phyloP scores from a whole-genome alignment of 1,284 basidiomycete species.

The Laetiporus sulphureus region DNA sequence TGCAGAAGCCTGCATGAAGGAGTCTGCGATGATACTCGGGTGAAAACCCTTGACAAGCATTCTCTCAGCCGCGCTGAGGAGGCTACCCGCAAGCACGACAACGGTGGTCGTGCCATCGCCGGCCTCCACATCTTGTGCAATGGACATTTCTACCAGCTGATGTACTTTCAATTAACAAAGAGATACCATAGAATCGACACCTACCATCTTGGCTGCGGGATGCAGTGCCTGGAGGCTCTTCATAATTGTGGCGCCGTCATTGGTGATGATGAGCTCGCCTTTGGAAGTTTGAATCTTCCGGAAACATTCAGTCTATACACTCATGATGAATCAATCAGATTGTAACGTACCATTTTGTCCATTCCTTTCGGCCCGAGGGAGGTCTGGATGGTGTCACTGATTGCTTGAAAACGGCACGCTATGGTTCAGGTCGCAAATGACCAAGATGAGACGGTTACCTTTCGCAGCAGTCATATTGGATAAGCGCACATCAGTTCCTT shows the following conservation, averaged over 20 bases:
- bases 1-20: constrained; percentile 87
- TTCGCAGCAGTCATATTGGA: constrained; percentile 97
- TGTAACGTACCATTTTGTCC: constrained; percentile 89
- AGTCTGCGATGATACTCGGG: constrained; percentile 95
- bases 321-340: background rate
- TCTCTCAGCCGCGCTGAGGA: constrained; percentile 95
- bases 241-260: constrained; percentile 98
- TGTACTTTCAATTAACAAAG: background rate
- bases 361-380: constrained; percentile 98
- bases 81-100: constrained; percentile 91
- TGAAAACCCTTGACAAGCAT: constrained; percentile 97
- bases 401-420: constrained; percentile 56
- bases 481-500: constrained; percentile 89
- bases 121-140: constrained; percentile 97
- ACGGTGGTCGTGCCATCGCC: constrained; percentile 99
- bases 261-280: constrained; percentile 98
- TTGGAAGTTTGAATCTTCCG: constrained; percentile 92
- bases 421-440: constrained; percentile 12
- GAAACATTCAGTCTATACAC: constrained; percentile 7
- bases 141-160: constrained; percentile 93
- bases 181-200: too few relatives aligned
- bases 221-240: constrained; percentile 97
- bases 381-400: constrained; percentile 96
- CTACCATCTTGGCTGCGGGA: constrained; percentile 96
- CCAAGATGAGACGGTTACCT: constrained; percentile 38